These are phyloP conservation scores for Xylaria sp. DNA, from an alignment of 495 filamentous ascomycete species.

Conservation along the genomic window DNA sequence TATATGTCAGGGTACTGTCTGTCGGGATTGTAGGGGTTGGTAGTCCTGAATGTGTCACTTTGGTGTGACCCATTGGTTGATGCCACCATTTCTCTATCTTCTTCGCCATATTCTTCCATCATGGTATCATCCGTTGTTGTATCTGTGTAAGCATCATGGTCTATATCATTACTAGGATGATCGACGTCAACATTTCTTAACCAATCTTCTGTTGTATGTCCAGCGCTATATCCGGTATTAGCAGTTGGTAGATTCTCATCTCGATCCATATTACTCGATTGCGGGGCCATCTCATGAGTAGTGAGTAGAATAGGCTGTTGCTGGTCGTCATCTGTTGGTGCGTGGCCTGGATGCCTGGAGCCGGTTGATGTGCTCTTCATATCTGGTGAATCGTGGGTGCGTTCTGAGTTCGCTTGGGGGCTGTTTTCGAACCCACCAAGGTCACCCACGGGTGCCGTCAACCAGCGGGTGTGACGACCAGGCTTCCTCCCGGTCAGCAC, in stretches of 20 bases:
- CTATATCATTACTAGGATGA: conserved; percentile 15
- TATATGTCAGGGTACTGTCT: neutral
- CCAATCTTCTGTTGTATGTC: conserved; percentile 27
- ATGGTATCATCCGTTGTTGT: conserved; percentile 21
- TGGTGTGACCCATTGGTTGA: conserved; percentile 7
- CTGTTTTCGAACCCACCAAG: conserved; percentile 32
- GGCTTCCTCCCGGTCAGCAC: conserved; percentile 67
- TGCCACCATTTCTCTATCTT: neutral
- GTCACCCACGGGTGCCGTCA: conserved; percentile 36
- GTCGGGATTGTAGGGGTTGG: neutral
- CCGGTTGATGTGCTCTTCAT: conserved; percentile 11
- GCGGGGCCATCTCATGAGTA: neutral
- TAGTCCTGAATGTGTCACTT: neutral
- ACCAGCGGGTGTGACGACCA: conserved; percentile 28
- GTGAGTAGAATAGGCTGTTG: neutral
- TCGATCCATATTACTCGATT: neutral
- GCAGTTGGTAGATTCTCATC: neutral
- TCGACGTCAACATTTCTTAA: conserved; percentile 25
- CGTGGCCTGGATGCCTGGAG: neutral
- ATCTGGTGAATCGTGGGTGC: neutral
- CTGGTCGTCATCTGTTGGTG: conserved; percentile 7
- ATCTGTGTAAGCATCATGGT: conserved; percentile 14
- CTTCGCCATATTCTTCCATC: conserved; percentile 11
- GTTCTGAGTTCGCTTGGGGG: conserved; percentile 8
- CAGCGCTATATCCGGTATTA: neutral